phyloP scores from a whole-genome alignment of 208 protist genomes.

The Crithidia expoeki region DNA sequence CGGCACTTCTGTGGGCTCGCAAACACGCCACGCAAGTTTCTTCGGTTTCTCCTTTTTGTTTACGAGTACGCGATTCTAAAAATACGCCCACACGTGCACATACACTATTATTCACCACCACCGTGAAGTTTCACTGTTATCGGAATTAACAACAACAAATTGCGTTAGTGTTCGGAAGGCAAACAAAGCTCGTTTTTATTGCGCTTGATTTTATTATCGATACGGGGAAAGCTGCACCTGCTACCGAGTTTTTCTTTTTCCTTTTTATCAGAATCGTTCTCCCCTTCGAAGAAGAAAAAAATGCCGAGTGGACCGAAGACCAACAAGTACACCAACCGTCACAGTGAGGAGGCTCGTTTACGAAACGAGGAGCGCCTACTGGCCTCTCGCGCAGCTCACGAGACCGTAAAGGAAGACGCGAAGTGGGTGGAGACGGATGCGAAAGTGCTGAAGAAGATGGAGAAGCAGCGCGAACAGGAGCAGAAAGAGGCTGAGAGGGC shows the following conservation, averaged over 20 bases:
- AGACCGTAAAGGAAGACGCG: slow-evolving; percentile 70
- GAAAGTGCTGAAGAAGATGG: slow-evolving; percentile 57
- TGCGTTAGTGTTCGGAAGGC: too few relatives aligned
- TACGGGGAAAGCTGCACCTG: too few relatives aligned
- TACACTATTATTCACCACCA: too few relatives aligned
- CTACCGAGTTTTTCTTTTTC: not conserved
- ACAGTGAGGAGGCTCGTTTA: slow-evolving; percentile 79
- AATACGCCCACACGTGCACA: too few relatives aligned
- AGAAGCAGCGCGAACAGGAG: slow-evolving; percentile 71
- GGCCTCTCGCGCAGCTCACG: slow-evolving; percentile 32
- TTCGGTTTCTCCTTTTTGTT: not conserved
- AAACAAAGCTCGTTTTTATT: too few relatives aligned
- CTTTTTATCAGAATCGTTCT: not conserved
- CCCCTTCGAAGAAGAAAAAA: not conserved
- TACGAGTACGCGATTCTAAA: too few relatives aligned
- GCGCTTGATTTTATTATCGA: too few relatives aligned
- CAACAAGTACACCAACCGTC: slow-evolving; percentile 88
- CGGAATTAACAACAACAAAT: too few relatives aligned
- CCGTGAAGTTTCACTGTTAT: too few relatives aligned
- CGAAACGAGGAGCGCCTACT: slow-evolving; percentile 64
- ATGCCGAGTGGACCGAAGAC: slow-evolving; percentile 90
- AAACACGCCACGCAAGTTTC: too few relatives aligned
- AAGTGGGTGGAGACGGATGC: slow-evolving; percentile 70
- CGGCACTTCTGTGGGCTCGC: not conserved
- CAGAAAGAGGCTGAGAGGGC: slow-evolving; percentile 59